Evolutionary conservation across 305 asterid genomes (phyloP).

Genomic region (Coffea humblotiana): DNA sequence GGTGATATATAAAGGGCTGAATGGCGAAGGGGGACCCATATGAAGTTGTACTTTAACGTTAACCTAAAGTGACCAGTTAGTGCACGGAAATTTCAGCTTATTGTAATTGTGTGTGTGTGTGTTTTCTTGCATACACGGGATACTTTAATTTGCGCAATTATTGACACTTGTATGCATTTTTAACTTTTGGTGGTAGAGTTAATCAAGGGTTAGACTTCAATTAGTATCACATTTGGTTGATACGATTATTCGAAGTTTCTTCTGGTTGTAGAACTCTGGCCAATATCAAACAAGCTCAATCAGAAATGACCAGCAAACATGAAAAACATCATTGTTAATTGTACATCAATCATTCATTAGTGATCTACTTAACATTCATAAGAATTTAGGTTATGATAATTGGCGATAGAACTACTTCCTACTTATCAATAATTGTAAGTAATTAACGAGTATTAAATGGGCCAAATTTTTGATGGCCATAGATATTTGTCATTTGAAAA

Average conservation of each 20-base stretch:
- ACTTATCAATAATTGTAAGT: not conserved
- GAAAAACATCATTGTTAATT: not conserved
- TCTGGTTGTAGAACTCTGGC: not conserved
- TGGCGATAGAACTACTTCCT: not conserved
- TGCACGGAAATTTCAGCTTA: constrained; percentile 8
- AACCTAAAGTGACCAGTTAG: constrained; percentile 20
- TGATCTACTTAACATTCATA: not conserved
- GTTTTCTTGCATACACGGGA: not conserved
- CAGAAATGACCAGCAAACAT: not conserved
- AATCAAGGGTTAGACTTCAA: constrained; percentile 3
- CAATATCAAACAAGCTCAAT: not conserved
- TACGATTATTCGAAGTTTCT: not conserved
- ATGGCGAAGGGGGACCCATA: not conserved
- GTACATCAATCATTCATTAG: not conserved
- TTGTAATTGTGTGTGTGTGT: too few species aligned
- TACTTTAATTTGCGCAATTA: constrained; percentile 17
- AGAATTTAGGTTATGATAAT: not conserved
- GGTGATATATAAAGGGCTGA: constrained; percentile 19
- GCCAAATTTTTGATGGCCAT: not conserved
- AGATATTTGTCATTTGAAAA: not conserved
- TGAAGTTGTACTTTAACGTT: constrained; percentile 20
- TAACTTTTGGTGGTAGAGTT: not conserved
- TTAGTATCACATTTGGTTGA: not conserved
- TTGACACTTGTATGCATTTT: not conserved
- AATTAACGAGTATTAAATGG: not conserved